A percentile compares a stretch with the other conserved stretches of the same genome.
These are phyloP conservation scores for Coemansia sp. DNA, from an alignment of 192 early-diverging fungal species.

Conservation along the genomic window DNA sequence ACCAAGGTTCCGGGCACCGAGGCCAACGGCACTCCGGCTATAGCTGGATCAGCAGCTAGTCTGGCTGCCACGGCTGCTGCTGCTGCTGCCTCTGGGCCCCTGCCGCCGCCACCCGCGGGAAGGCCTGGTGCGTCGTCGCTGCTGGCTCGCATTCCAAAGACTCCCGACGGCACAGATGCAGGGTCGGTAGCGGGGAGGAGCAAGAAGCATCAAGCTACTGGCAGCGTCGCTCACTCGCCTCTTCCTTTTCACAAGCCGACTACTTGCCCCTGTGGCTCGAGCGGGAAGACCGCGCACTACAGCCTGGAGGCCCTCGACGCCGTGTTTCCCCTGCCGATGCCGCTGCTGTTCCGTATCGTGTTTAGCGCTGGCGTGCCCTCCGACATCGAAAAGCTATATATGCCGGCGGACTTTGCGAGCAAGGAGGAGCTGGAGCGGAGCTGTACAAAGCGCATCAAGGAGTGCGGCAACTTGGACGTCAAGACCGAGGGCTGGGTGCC, in stretches of 20 bases:
- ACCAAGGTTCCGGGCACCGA: slow-evolving; percentile 12
- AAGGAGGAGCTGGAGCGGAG: slow-evolving; percentile 29
- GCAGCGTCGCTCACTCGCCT: background rate
- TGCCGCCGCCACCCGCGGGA: background rate
- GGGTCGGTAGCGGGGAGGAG: background rate
- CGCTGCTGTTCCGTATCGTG: slow-evolving; percentile 48
- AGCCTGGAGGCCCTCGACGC: slow-evolving; percentile 42
- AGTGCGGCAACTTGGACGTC: slow-evolving; percentile 40
- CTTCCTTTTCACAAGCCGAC: slow-evolving; percentile 40
- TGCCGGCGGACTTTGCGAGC: slow-evolving; percentile 19
- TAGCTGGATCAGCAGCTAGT: background rate
- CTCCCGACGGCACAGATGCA: slow-evolving; percentile 34
- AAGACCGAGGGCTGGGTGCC: slow-evolving; percentile 54
- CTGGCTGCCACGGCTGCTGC: background rate
- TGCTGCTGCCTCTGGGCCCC: background rate
- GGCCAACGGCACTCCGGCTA: slow-evolving; percentile 3
- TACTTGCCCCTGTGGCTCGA: slow-evolving; percentile 36
- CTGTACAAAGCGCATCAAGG: slow-evolving; percentile 41
- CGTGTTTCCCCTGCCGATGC: slow-evolving; percentile 48
- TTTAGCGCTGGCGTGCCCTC: slow-evolving; percentile 39
- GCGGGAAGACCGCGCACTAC: slow-evolving; percentile 35
- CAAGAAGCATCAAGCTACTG: slow-evolving; percentile 10
- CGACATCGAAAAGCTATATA: slow-evolving; percentile 22
- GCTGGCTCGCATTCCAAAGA: slow-evolving; percentile 30
- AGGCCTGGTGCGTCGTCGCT: slow-evolving; percentile 8